phyloP scores from a whole-genome alignment of 805 yeast species.

The Myxozyma melibiosi region DNA sequence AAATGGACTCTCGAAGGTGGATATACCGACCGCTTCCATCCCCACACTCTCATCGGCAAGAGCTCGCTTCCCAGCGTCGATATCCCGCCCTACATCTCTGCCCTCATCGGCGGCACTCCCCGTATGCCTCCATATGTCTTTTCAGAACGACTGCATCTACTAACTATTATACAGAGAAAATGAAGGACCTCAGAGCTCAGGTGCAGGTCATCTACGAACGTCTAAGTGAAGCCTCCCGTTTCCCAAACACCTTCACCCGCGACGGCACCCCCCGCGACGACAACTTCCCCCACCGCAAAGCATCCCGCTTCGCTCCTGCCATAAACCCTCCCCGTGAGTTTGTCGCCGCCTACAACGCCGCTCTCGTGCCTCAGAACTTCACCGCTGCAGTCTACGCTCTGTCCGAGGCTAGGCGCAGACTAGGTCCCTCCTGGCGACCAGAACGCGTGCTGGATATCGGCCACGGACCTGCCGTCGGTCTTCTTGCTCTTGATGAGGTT shows the following conservation, averaged over 20 bases:
- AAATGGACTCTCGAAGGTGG: constrained; percentile 8
- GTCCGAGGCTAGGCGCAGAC: constrained; percentile 61
- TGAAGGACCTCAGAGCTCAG: constrained; percentile 16
- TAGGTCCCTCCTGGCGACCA: constrained; percentile 62
- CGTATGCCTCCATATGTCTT: constrained; percentile 2
- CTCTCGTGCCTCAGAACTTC: constrained; percentile 79
- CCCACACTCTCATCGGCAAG: constrained; percentile 21
- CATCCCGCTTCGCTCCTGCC: constrained; percentile 2
- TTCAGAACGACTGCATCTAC: neutral
- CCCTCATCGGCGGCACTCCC: constrained; percentile 22
- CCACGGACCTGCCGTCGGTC: constrained; percentile 90
- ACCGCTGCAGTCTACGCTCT: constrained; percentile 68
- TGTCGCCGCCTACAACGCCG: constrained; percentile 79
- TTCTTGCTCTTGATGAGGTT: constrained; percentile 81
- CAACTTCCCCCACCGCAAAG: neutral
- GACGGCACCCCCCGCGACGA: neutral
- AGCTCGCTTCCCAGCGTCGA: constrained; percentile 14
- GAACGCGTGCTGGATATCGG: constrained; percentile 74
- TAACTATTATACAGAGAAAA: constrained; percentile 1
- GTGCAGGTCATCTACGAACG: constrained; percentile 18
- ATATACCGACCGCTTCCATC: constrained; percentile 18
- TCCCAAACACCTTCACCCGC: neutral
- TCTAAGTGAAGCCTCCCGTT: neutral
- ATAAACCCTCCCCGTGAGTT: constrained; percentile 13
- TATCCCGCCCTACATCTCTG: constrained; percentile 10